Percentiles rank a stretch among this genome's conserved stretches.
Conservation (phyloP, 257 asterid species). For the Craterostigma plantagineum region DNA sequence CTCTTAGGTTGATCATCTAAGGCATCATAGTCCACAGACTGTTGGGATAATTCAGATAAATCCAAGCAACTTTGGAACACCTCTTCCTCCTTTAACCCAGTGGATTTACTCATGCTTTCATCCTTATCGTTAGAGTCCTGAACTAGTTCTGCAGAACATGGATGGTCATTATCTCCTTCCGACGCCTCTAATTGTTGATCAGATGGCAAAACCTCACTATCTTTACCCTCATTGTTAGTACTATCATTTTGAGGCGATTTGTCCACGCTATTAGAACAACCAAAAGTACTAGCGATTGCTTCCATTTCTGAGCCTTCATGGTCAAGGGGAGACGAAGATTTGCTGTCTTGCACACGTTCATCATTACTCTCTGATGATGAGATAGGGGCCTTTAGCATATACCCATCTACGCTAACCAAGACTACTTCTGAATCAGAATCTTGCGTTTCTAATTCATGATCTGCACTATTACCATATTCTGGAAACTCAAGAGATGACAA, state of each 20-base stretch:
- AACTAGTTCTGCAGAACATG: slow-evolving; percentile 6
- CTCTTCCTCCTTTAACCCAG: slow-evolving; percentile 20
- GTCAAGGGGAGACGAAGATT: too few species aligned
- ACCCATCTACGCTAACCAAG: slow-evolving; percentile 59
- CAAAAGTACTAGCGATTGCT: slow-evolving; percentile 18
- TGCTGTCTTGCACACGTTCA: slow-evolving; percentile 27
- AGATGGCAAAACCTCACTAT: slow-evolving; percentile 7
- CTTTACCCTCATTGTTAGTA: slow-evolving; percentile 9
- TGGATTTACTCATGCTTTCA: slow-evolving; percentile 12
- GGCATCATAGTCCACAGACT: slow-evolving; percentile 14
- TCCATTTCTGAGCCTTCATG: slow-evolving; percentile 18
- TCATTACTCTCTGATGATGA: slow-evolving; percentile 29
- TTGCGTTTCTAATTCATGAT: slow-evolving; percentile 33
- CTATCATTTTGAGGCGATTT: slow-evolving; percentile 9
- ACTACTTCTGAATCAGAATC: slow-evolving; percentile 41
- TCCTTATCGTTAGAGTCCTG: too few species aligned
- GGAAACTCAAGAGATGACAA: too few species aligned
- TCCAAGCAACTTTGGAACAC: slow-evolving; percentile 46
- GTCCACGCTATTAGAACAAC: slow-evolving; percentile 15
- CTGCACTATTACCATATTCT: slow-evolving; percentile 32
- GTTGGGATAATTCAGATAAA: slow-evolving; percentile 23
- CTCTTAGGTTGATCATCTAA: slow-evolving; percentile 13
- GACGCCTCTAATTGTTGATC: slow-evolving; percentile 12
- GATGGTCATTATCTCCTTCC: slow-evolving; percentile 13
- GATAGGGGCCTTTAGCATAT: slow-evolving; percentile 48